Evolutionary conservation across 2,329 filamentous ascomycete species (phyloP).

Genomic region (Cladosporium sp.): DNA sequence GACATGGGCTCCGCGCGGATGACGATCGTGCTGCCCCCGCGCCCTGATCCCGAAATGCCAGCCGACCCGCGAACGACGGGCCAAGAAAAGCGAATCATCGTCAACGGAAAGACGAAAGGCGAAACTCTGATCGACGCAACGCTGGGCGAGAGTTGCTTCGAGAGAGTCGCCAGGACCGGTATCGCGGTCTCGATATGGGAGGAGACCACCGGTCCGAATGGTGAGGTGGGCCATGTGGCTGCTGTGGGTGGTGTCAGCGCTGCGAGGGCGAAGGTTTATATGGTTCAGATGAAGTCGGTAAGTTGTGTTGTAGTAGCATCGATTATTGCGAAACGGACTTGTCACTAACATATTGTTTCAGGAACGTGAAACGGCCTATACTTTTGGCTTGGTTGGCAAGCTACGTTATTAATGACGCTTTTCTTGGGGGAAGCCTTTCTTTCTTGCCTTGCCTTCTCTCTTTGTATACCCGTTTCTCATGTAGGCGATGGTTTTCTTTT

Average conservation of each 20-base stretch:
- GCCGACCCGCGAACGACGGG: constrained; percentile 39
- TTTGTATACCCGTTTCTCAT: not conserved
- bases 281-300: constrained; percentile 50
- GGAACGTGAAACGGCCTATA: constrained; percentile 48
- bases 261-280: constrained; percentile 56
- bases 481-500: not conserved
- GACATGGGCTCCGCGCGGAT: constrained; percentile 83
- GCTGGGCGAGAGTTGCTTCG: constrained; percentile 78
- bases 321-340: not conserved
- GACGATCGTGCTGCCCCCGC: constrained; percentile 72
- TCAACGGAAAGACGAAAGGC: constrained; percentile 66
- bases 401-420: constrained; percentile 39
- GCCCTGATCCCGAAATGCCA: constrained; percentile 30
- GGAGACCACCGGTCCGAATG: constrained; percentile 39
- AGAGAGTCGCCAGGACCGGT: constrained; percentile 75
- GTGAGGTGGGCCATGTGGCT: constrained; percentile 58
- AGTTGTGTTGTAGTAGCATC: constrained; percentile 16
- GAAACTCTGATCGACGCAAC: constrained; percentile 76
- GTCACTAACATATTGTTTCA: constrained; percentile 20
- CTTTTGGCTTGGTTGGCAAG: constrained; percentile 47
- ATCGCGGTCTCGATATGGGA: constrained; percentile 90
- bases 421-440: not conserved
- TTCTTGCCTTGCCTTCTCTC: not conserved
- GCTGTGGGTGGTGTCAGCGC: constrained; percentile 54
- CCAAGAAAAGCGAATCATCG: constrained; percentile 80